Evolutionary conservation across 345 rosid species (phyloP).

Genomic region (Acer saccharum): DNA sequence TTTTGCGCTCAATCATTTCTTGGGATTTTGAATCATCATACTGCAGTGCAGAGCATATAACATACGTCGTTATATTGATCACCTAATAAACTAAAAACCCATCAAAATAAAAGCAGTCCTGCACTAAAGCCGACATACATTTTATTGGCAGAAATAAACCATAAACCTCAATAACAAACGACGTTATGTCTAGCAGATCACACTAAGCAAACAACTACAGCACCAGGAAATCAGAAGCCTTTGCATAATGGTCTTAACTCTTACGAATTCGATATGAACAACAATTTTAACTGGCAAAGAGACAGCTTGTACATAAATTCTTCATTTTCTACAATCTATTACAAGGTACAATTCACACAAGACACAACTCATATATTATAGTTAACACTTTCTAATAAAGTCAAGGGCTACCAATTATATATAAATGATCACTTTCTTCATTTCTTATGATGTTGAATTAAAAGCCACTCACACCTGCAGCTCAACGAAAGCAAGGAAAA

Average conservation of each 20-base stretch:
- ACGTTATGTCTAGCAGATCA: neutral
- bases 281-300: neutral
- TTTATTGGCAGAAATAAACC: neutral
- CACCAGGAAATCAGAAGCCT: neutral
- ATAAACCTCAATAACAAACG: neutral
- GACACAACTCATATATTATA: neutral
- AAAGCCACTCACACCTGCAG: no score
- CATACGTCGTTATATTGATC: neutral
- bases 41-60: constrained; percentile 34
- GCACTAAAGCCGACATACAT: neutral
- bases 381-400: neutral
- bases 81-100: neutral
- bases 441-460: neutral
- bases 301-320: neutral
- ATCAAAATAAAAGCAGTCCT: neutral
- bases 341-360: neutral
- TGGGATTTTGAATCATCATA: constrained; percentile 80
- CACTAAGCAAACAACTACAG: neutral
- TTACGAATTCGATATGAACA: neutral
- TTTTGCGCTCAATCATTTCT: constrained; percentile 85
- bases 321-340: neutral
- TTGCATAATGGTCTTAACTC: neutral
- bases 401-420: neutral
- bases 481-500: neutral
- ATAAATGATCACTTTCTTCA: neutral